Evolutionary conservation across 495 filamentous ascomycete species (phyloP).

Genomic region (Hyaloscypha variabilis): DNA sequence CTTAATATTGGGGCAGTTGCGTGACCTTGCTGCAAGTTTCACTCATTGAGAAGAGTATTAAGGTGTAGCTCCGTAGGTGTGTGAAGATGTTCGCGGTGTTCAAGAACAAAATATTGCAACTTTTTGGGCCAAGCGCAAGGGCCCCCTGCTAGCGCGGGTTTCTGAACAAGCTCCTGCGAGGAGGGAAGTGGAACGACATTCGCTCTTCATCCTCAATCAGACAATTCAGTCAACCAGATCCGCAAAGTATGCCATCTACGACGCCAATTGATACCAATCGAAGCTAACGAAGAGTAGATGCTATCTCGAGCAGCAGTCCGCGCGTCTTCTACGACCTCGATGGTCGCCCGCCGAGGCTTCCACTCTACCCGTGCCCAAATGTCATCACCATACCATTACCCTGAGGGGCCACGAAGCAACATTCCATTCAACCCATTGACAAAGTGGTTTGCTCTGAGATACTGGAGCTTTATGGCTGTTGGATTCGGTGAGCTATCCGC

Average conservation of each 20-base stretch:
- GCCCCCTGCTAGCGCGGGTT: not conserved
- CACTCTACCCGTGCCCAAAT: conserved; percentile 85
- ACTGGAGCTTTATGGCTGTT: conserved; percentile 66
- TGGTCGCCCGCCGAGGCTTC: conserved; percentile 90
- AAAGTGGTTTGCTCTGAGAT: conserved; percentile 78
- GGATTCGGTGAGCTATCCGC: conserved; percentile 27
- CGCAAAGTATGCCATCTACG: conserved; percentile 32
- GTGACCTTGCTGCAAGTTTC: not conserved
- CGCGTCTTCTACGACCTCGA: conserved; percentile 56
- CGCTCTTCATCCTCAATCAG: conserved; percentile 9
- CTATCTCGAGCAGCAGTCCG: conserved; percentile 78
- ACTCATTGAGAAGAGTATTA: not conserved
- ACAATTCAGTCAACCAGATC: conserved; percentile 24
- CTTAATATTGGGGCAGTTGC: not conserved
- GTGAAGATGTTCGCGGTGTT: not conserved
- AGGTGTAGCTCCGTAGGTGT: not conserved
- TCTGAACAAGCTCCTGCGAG: not conserved
- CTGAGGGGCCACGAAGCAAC: conserved; percentile 92
- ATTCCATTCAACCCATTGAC: conserved; percentile 95
- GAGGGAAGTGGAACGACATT: conserved; percentile 15
- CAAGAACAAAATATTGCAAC: conserved; percentile 4
- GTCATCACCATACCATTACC: conserved; percentile 94
- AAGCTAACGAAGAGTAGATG: conserved; percentile 62
- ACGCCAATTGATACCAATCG: conserved; percentile 8
- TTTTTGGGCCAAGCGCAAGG: not conserved